Percentiles rank a stretch among this genome's conserved stretches.
These are phyloP conservation scores for Polygonum aviculare DNA, from an alignment of 148 eudicot genomes.

Conservation along the genomic window DNA sequence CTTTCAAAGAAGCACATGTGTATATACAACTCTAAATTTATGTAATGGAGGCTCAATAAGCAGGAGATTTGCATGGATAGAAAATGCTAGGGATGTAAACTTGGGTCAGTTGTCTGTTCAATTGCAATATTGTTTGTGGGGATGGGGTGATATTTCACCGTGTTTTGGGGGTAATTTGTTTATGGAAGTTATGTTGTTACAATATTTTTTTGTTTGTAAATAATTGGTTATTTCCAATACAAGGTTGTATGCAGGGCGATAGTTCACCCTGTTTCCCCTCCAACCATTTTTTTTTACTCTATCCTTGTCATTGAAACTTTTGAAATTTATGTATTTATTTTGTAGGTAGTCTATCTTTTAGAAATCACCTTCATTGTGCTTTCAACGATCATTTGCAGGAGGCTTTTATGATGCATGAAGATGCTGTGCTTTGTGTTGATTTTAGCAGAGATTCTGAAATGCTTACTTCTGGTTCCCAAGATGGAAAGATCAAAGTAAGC, in stretches of 20 bases:
- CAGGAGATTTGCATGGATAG: no score
- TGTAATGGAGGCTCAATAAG: no score
- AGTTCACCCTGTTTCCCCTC: not conserved
- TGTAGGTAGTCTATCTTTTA: not conserved
- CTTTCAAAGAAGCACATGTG: no score
- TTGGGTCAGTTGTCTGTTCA: no score
- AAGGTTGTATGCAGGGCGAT: not conserved
- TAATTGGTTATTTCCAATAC: no score
- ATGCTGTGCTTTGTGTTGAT: constrained; percentile 91
- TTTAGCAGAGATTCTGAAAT: constrained; percentile 98
- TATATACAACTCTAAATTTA: no score
- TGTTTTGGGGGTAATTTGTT: no score
- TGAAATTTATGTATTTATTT: not conserved
- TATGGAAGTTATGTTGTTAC: not conserved
- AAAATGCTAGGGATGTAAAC: no score
- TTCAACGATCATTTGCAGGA: constrained; percentile 45
- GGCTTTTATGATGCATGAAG: constrained; percentile 98
- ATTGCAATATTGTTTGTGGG: no score
- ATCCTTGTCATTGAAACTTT: not conserved
- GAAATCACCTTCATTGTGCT: not conserved
- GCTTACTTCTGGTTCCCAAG: constrained; percentile 98
- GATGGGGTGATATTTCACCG: no score
- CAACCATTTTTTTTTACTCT: not conserved
- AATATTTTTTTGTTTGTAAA: not conserved
- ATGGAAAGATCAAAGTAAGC: constrained; percentile 89